These are phyloP conservation scores for Malassezia equina DNA, from an alignment of 1,284 basidiomycete genomes.

Conservation along the genomic window DNA sequence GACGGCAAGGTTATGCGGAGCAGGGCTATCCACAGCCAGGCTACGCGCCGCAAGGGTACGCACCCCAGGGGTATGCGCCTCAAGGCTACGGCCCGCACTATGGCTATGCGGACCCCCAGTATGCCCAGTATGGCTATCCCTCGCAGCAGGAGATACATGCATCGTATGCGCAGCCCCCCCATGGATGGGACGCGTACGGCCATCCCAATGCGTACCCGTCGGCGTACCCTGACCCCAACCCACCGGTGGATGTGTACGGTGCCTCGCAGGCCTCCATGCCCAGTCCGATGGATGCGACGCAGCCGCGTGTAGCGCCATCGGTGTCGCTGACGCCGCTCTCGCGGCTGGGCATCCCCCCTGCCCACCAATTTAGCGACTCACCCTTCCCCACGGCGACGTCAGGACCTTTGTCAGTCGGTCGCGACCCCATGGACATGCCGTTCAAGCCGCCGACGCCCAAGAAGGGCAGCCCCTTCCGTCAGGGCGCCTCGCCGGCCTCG, in stretches of 20 bases:
- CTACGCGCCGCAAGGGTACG: background rate
- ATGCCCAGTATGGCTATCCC: background rate
- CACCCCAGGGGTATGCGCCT: background rate
- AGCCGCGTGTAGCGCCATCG: background rate
- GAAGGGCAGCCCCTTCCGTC: background rate
- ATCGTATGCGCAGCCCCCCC: background rate
- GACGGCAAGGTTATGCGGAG: background rate
- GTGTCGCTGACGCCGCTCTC: conserved; percentile 1
- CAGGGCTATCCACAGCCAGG: background rate
- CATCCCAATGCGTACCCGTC: background rate
- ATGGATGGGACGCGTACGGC: background rate
- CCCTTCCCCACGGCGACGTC: background rate
- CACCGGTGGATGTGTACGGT: background rate
- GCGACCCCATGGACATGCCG: background rate
- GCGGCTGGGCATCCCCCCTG: background rate
- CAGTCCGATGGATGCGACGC: background rate
- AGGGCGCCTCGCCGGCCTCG: background rate
- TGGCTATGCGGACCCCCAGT: background rate
- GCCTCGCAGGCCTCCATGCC: background rate
- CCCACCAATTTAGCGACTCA: background rate
- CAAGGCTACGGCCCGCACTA: background rate
- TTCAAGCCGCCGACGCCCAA: background rate
- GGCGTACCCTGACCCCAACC: background rate
- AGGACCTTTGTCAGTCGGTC: background rate
- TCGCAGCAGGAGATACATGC: background rate